Evolutionary conservation across 2,329 filamentous ascomycete genomes (phyloP).

Genomic region (Trichoderma atroviride): DNA sequence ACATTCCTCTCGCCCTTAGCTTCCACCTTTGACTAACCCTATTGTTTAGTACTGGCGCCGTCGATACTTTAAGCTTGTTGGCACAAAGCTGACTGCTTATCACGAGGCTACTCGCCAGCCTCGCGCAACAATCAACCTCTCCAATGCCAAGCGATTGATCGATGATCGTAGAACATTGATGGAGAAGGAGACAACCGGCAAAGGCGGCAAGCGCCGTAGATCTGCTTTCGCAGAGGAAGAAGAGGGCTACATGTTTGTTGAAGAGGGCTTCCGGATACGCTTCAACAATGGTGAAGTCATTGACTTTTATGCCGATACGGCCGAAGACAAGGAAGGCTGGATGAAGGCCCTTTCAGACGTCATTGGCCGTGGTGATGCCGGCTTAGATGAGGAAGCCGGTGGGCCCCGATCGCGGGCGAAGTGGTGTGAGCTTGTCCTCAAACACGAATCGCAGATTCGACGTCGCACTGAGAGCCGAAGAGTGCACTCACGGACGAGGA

Average conservation of each 20-base stretch:
- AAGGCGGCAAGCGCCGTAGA: constrained; percentile 78
- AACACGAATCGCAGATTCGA: constrained; percentile 62
- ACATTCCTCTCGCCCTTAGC: background rate
- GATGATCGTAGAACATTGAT: constrained; percentile 85
- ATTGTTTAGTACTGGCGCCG: constrained; percentile 84
- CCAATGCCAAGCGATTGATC: constrained; percentile 89
- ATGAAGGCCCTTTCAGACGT: constrained; percentile 83
- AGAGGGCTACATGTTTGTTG: constrained; percentile 99
- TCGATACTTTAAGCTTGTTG: constrained; percentile 92
- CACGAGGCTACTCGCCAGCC: constrained; percentile 95
- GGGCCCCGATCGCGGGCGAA: constrained; percentile 54
- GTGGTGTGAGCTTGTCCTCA: constrained; percentile 70
- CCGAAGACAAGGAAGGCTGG: constrained; percentile 88
- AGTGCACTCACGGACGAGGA: constrained; percentile 61
- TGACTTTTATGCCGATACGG: constrained; percentile 94
- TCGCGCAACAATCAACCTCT: constrained; percentile 93
- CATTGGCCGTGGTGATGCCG: constrained; percentile 58
- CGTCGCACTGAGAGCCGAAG: constrained; percentile 56
- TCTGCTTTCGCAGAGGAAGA: constrained; percentile 98
- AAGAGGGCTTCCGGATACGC: constrained; percentile 97
- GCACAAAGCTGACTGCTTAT: constrained; percentile 89
- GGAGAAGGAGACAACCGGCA: constrained; percentile 79
- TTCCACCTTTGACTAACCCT: constrained; percentile 8
- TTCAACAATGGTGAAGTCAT: constrained; percentile 99
- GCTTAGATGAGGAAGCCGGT: constrained; percentile 48